Evolutionary conservation across 2,329 filamentous ascomycete species (phyloP), one percentile per base, ranked within the genome.

Genomic region (Neofusicoccum sp.): DNA sequence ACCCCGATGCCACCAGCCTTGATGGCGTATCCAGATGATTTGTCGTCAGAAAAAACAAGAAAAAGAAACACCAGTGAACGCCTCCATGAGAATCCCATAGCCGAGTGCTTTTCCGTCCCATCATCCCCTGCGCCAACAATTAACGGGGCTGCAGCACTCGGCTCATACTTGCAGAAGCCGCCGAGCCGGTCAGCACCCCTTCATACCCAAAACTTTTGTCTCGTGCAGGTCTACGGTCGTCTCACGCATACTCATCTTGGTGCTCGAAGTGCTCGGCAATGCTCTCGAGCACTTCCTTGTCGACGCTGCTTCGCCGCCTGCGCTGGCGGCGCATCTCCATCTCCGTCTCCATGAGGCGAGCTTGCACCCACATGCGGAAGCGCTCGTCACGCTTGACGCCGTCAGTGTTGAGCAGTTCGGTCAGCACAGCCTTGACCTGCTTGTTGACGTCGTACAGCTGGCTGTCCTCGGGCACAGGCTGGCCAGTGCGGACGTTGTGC

Each of bases 381-480:
- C 75, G 75, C 1, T 72, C 68, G 68, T 84, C 80, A 8, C 71
- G 67, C 41, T 75, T 76, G 3, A 82, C 81, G 41, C 75, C 76
- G 14, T 81, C 78, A 48, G 80, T 82, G 64, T 84, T 84, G 58
- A 84, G 70, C 1, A 84, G 71, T 61, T 82, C 80, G 9, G 81
- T 84, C 49, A 84, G 73, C 8, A 79, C 82, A 20, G 74, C 75
- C 65, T 84, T 83, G 70, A 83, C 82, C 64, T 81, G 78, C 54
- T 80, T 74, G 64, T 82, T 83, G 69, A 82, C 75, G 43, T 80
- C 71, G 62, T 74, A 76, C n/a, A 82, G 69, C 63, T 76, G 77
- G 68, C 76, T 69, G 66, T 61, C 59, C n/a, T 51, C 58, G 40
- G 47, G 47, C 58, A 43, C 38, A 6, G 57, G 58, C 31, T 51